phyloP scores from a whole-genome alignment of 352 stramenopile genomes.

The Globisporangium irregulare region DNA sequence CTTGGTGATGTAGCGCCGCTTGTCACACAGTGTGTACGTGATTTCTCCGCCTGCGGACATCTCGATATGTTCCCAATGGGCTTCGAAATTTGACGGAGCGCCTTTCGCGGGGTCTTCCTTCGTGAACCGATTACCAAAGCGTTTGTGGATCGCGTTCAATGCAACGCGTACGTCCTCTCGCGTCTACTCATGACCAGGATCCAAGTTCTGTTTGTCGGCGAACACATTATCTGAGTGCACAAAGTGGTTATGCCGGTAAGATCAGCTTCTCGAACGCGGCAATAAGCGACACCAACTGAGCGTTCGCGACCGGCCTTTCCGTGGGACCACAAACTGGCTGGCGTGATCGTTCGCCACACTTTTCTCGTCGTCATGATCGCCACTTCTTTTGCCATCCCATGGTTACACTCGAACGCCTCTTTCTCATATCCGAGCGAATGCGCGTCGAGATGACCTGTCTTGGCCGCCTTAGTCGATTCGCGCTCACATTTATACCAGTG shows the following conservation, averaged over 20 bases:
- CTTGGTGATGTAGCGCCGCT: background rate
- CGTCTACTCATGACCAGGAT: background rate
- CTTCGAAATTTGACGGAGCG: background rate
- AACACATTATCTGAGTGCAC: too few relatives aligned
- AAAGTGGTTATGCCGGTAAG: too few relatives aligned
- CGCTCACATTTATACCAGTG: background rate
- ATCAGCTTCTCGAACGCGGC: background rate
- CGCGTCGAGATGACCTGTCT: background rate
- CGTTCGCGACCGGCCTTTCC: background rate
- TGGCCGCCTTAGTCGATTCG: background rate
- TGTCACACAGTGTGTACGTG: background rate
- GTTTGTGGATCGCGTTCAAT: background rate
- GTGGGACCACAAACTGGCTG: too few relatives aligned
- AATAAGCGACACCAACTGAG: background rate
- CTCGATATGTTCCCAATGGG: constrained; percentile 5
- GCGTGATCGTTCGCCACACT: too few relatives aligned
- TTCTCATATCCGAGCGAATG: background rate
- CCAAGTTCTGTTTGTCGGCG: background rate
- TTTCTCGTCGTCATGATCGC: too few relatives aligned
- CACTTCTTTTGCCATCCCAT: too few relatives aligned
- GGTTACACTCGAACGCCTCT: too few relatives aligned
- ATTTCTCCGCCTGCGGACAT: background rate
- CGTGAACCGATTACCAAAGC: constrained; percentile 5
- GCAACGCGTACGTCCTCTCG: constrained; percentile 7
- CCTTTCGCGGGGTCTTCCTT: background rate